Evolutionary conservation across 352 stramenopile species (phyloP).

Genomic region (Phytophthora macrochlamydospora): DNA sequence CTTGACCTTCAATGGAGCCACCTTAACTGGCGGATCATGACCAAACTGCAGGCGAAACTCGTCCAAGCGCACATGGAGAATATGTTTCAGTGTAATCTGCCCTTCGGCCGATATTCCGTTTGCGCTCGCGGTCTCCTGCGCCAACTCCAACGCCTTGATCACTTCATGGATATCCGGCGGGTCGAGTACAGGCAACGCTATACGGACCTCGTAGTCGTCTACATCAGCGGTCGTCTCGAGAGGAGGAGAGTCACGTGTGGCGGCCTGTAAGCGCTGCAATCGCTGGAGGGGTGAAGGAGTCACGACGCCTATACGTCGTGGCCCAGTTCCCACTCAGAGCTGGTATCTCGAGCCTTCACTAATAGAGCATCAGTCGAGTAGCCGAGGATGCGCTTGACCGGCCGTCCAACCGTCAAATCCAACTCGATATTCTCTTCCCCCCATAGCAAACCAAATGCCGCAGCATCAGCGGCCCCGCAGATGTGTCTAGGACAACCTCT

Average conservation of each 20-base stretch:
- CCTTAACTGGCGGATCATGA: slow-evolving; percentile 14
- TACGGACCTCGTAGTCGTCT: too few species aligned
- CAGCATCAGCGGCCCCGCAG: slow-evolving; percentile 4
- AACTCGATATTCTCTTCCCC: background rate
- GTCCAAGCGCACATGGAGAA: slow-evolving; percentile 1
- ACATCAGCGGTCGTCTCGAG: too few species aligned
- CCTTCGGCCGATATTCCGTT: background rate
- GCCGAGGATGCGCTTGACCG: slow-evolving; percentile 7
- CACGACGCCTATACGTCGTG: too few species aligned
- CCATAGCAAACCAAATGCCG: slow-evolving; percentile 1
- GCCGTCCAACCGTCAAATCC: slow-evolving; percentile 5
- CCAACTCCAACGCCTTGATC: background rate
- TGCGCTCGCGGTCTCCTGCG: slow-evolving; percentile 3
- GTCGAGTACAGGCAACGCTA: too few species aligned
- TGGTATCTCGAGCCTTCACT: background rate
- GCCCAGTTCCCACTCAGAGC: slow-evolving; percentile 12
- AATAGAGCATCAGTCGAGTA: slow-evolving; percentile 15
- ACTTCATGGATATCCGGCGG: too few species aligned
- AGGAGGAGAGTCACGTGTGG: background rate
- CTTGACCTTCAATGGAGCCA: slow-evolving; percentile 16
- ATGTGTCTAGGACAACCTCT: slow-evolving; percentile 1
- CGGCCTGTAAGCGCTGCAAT: background rate
- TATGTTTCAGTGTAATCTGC: background rate
- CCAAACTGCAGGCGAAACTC: slow-evolving; percentile 16
- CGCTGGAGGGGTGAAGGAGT: background rate